Conservation (phyloP, 2,329 filamentous ascomycete species). For the Pseudogymnoascus verrucosus region DNA sequence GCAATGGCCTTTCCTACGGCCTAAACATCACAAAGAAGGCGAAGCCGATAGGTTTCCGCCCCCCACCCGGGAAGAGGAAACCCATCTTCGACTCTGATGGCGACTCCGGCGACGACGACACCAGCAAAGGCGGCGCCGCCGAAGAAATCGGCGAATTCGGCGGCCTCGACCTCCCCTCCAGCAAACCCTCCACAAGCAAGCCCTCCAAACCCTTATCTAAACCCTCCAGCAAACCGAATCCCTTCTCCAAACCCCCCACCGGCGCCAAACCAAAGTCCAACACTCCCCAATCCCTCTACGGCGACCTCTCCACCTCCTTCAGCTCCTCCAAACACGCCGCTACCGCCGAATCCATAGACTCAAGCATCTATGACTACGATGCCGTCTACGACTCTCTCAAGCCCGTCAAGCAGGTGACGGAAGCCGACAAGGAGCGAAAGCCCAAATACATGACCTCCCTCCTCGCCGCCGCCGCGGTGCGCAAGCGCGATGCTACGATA, state of each 20-base stretch:
- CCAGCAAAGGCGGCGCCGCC: slow-evolving; percentile 27
- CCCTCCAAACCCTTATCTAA: slow-evolving; percentile 56
- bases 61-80: slow-evolving; percentile 43
- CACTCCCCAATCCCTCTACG: slow-evolving; percentile 32
- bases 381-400: slow-evolving; percentile 72
- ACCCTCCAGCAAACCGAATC: slow-evolving; percentile 48
- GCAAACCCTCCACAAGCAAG: slow-evolving; percentile 47
- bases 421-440: slow-evolving; percentile 50
- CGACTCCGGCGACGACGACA: slow-evolving; percentile 46
- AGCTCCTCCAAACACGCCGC: slow-evolving; percentile 56
- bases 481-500: slow-evolving; percentile 69
- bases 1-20: slow-evolving; percentile 44
- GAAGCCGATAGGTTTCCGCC: slow-evolving; percentile 35
- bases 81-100: slow-evolving; percentile 52
- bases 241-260: slow-evolving; percentile 51
- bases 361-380: slow-evolving; percentile 80
- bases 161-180: slow-evolving; percentile 30
- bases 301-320: slow-evolving; percentile 58
- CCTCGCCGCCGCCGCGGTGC: slow-evolving; percentile 63
- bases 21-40: slow-evolving; percentile 55
- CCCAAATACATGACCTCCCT: slow-evolving; percentile 75
- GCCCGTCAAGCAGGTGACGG: slow-evolving; percentile 48
- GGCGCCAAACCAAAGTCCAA: slow-evolving; percentile 15
- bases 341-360: slow-evolving; percentile 58
- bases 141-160: slow-evolving; percentile 56